Base-by-base conservation (phyloP, 306 rosid genomes). In the Cucumis melo region DNA sequence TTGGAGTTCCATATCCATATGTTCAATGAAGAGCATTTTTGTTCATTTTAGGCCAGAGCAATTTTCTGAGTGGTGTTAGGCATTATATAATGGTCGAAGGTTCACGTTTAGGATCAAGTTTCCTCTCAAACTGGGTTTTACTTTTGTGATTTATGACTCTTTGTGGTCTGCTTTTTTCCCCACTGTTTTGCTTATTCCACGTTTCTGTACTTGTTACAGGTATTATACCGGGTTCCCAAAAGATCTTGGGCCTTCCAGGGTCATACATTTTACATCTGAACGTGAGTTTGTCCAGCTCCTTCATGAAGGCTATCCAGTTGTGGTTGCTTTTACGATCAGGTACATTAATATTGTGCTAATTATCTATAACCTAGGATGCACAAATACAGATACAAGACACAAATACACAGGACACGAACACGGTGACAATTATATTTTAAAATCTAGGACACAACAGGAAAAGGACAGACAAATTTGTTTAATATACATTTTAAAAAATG, bases 291-390 rank as follows among this genome's bases (percentile, higher is more conserved):
- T 94, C 75, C 88, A 84, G 56, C 93, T 94, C 63, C 97, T 94
- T 82, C 94, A 90, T 67, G 94, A 94, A 85, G 95, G 96, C 67
- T 62, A 82, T 85, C 99, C 97, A 11, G 84, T 91, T 23, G 93
- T 87, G 71, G 97, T 84, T 82, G 97, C 97, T 32, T 94, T 94
- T 78, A 92, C 97, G 46, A 83, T 89, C 84, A 90, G 87, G 99
- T 94, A 61, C 51, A 13, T 70, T 50, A 36, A 71, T 82, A 61
- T 57, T 46, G 53, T 70, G 32, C 42, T n/a, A 14, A 24, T 42
- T 60, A 58, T 38, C 46, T 70, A 27, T 59, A 57, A 38, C 29
- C 62, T 32, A 32, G 3, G 36, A 32, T 2, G 36, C 36, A 32
- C 36, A 3, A 32, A 32, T 32, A 32, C 36, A 4, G 36, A 32